phyloP scores from a whole-genome alignment of 768 basidiomycete species.

The Mycena maculata region DNA sequence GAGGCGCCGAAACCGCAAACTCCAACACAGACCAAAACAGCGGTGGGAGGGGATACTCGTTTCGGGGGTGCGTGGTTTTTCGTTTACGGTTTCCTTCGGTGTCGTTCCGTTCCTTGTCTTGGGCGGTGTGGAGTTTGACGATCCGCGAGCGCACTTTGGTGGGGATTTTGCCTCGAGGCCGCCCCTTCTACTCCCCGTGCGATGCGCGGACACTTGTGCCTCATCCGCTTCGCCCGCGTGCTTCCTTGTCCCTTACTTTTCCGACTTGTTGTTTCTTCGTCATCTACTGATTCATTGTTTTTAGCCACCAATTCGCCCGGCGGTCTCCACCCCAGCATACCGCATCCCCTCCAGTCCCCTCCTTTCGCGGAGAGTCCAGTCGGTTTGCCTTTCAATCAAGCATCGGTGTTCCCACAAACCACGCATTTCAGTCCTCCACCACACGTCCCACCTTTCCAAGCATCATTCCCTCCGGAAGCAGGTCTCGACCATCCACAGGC shows the following conservation, averaged over 20 bases:
- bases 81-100: background rate
- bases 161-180: too few species aligned
- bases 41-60: constrained; percentile 26
- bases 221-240: too few species aligned
- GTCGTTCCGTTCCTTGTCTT: background rate
- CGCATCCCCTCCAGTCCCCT: constrained; percentile 28
- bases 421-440: constrained; percentile 13
- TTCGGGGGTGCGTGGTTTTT: constrained; percentile 32
- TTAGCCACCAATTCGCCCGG: constrained; percentile 39
- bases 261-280: too few species aligned
- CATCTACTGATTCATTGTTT: background rate
- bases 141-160: background rate
- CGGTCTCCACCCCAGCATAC: constrained; percentile 38
- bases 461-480: constrained; percentile 9
- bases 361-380: constrained; percentile 17
- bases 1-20: background rate
- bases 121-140: background rate
- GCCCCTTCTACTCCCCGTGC: too few species aligned
- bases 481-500: constrained; percentile 48
- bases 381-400: constrained; percentile 15
- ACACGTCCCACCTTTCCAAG: constrained; percentile 18
- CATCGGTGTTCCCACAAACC: constrained; percentile 14
- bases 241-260: too few species aligned
- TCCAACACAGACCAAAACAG: constrained; percentile 18
- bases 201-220: too few species aligned